Percentiles rank a stretch among this genome's conserved stretches.
These are phyloP conservation scores for Schizosaccharomyces osmophilus DNA, from an alignment of 805 yeast species.

Conservation along the genomic window DNA sequence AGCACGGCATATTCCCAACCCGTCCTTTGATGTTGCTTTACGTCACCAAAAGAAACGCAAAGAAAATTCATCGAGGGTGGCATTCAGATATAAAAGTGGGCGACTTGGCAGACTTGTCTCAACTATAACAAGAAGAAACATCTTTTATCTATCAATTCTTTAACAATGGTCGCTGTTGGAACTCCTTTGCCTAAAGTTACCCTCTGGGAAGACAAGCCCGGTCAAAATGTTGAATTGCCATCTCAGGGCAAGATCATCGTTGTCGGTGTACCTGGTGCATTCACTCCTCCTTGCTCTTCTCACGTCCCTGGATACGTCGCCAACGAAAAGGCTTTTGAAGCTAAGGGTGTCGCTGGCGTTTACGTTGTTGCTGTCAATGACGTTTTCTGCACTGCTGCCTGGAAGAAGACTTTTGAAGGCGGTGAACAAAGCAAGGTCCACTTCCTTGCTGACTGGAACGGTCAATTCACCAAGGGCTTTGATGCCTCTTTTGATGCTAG, in stretches of 20 bases:
- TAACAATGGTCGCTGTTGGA: slow-evolving; percentile 20
- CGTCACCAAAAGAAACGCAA: too few species aligned
- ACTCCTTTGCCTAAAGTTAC: slow-evolving; percentile 33
- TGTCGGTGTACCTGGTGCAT: slow-evolving; percentile 53
- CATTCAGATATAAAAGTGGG: too few species aligned
- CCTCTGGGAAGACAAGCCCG: slow-evolving; percentile 39
- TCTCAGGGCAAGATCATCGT: slow-evolving; percentile 20
- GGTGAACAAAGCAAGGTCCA: slow-evolving; percentile 17
- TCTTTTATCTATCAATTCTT: background rate
- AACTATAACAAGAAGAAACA: too few species aligned
- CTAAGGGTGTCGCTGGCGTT: slow-evolving; percentile 40
- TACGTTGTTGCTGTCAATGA: slow-evolving; percentile 65
- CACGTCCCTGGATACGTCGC: slow-evolving; percentile 55
- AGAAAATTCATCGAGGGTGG: too few species aligned
- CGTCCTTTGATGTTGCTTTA: too few species aligned
- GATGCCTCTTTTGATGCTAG: slow-evolving; percentile 55
- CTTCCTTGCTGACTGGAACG: slow-evolving; percentile 60
- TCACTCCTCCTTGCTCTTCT: slow-evolving; percentile 55
- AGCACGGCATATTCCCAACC: too few species aligned
- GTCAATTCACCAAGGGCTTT: slow-evolving; percentile 39
- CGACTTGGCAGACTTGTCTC: too few species aligned
- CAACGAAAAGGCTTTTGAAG: slow-evolving; percentile 25
- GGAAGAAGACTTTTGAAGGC: slow-evolving; percentile 27
- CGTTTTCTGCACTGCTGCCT: slow-evolving; percentile 61
- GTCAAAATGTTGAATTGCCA: slow-evolving; percentile 32